phyloP scores from a whole-genome alignment of 2,329 filamentous ascomycete species.

The Pseudogymnoascus sp. region DNA sequence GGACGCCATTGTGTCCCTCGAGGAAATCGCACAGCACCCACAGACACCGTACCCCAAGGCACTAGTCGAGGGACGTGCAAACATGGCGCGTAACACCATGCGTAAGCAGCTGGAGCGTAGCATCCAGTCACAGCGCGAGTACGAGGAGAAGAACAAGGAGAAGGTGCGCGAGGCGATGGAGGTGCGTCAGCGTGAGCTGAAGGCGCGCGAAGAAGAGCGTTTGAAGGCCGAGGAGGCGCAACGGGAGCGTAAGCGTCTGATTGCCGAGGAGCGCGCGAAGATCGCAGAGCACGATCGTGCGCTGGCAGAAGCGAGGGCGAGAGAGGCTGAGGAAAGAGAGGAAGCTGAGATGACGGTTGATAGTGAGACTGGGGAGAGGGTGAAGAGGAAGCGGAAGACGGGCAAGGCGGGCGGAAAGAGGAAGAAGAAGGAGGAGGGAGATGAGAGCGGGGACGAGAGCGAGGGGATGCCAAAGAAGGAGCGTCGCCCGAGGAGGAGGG shows the following conservation, averaged over 20 bases:
- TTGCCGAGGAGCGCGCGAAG: conserved; percentile 76
- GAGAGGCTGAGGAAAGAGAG: conserved; percentile 59
- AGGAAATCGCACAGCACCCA: conserved; percentile 54
- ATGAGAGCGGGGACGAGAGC: conserved; percentile 28
- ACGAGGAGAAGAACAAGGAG: conserved; percentile 85
- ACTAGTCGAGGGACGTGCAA: conserved; percentile 89
- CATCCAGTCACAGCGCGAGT: conserved; percentile 76
- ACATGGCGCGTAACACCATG: conserved; percentile 95
- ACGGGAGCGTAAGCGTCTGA: conserved; percentile 67
- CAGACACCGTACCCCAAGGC: conserved; percentile 80
- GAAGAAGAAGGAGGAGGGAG: conserved; percentile 34
- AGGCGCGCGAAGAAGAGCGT: conserved; percentile 68
- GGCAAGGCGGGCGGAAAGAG: conserved; percentile 33
- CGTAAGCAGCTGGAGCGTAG: conserved; percentile 83
- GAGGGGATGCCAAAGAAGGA: conserved; percentile 23
- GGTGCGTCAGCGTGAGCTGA: conserved; percentile 71
- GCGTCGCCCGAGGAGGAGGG: conserved; percentile 18
- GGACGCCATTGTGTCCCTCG: conserved; percentile 67
- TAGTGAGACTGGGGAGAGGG: conserved; percentile 70
- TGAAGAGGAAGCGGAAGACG: conserved; percentile 67
- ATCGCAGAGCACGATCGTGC: conserved; percentile 70
- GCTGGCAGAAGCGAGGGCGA: conserved; percentile 61
- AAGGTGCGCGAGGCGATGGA: conserved; percentile 76
- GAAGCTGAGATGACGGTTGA: conserved; percentile 78
- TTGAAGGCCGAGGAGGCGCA: conserved; percentile 60